Base-by-base conservation (phyloP, 2,329 filamentous ascomycete species). In the Geosmithia flava region DNA sequence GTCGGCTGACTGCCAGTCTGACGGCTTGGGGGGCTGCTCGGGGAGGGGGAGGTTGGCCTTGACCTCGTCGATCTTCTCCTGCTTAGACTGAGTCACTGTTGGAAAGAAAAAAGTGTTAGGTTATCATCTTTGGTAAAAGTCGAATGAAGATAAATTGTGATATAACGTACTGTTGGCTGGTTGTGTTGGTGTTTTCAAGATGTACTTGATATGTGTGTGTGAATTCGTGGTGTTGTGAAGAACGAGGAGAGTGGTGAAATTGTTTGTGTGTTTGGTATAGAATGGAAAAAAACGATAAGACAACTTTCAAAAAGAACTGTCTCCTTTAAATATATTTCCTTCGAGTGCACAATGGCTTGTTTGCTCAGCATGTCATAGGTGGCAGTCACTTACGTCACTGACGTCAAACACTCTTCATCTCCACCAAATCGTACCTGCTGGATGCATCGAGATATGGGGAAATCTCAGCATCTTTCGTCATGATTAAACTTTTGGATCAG, bases 1-100 rank as follows among this genome's bases (percentile, higher is more conserved):
- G 57, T 91, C 85, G 46, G 76, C 71, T 0, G 83, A 87, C 62
- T 90, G 81, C 75, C 81, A 89, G 71, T 93, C 86, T 5, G 84
- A 85, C n/a, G 79, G 68, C n/a, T 67, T 69, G 1, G 85, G 85
- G 20, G 87, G 87, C 54, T 90, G 74, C 2, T 91, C 85, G 17
- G 87, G 87, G 46, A 90, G 78, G 47, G 85, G 85, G 30, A 94
- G 80, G 66, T 88, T 87, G 63, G 80, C 68, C 67, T 83, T 74
- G 58, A 74, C 74, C 63, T 85, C 67, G 47, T 81, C 76, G 60
- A 90, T 83, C 64, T 83, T 70, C 48, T 83, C 70, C 53, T 70
- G 62, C 65, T 86, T 87, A 66, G 69, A 70, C 49, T 70, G 59
- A 54, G 67, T 51, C 70, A 73, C 73, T 20, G 45, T 33, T 45